Percentiles rank a stretch among this genome's conserved stretches.
phyloP scores from a whole-genome alignment of 352 stramenopile species.

The Phytophthora multivora region DNA sequence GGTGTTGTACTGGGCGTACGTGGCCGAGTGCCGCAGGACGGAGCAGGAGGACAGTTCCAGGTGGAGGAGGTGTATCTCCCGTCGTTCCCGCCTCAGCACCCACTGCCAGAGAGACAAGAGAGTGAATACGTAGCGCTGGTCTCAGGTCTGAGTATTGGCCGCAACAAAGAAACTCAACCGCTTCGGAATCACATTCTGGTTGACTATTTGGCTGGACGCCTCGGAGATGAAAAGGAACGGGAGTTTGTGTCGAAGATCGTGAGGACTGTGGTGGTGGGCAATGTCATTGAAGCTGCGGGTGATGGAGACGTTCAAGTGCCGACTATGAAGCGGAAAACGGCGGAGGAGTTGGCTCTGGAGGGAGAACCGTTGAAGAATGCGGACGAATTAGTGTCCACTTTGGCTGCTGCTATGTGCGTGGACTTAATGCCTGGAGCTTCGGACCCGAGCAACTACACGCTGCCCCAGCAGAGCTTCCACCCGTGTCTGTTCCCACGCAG shows the following conservation, averaged over 20 bases:
- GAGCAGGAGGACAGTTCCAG: slow-evolving; percentile 47
- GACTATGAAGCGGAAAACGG: slow-evolving; percentile 53
- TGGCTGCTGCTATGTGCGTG: slow-evolving; percentile 85
- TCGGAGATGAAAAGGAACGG: slow-evolving; percentile 60
- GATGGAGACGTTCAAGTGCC: slow-evolving; percentile 29
- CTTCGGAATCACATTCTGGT: slow-evolving; percentile 69
- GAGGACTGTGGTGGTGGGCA: slow-evolving; percentile 76
- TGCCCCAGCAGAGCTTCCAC: slow-evolving; percentile 96
- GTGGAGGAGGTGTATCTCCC: slow-evolving; percentile 70
- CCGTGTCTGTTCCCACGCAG: slow-evolving; percentile 91
- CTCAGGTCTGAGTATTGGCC: slow-evolving; percentile 56
- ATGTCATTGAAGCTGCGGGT: slow-evolving; percentile 35
- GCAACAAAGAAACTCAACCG: slow-evolving; percentile 37
- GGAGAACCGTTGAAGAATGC: slow-evolving; percentile 65
- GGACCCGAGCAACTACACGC: slow-evolving; percentile 89
- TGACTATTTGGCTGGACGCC: slow-evolving; percentile 76
- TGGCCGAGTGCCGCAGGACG: slow-evolving; percentile 51
- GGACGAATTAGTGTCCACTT: slow-evolving; percentile 74
- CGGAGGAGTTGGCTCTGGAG: slow-evolving; percentile 45
- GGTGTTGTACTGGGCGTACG: slow-evolving; percentile 77
- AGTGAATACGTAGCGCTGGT: slow-evolving; percentile 75
- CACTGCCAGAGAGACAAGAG: slow-evolving; percentile 50
- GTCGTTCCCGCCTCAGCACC: slow-evolving; percentile 48
- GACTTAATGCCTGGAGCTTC: slow-evolving; percentile 90
- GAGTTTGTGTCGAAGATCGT: slow-evolving; percentile 74